Base-by-base conservation (phyloP, 768 basidiomycete genomes). In the Tricholoma hemisulphureum region DNA sequence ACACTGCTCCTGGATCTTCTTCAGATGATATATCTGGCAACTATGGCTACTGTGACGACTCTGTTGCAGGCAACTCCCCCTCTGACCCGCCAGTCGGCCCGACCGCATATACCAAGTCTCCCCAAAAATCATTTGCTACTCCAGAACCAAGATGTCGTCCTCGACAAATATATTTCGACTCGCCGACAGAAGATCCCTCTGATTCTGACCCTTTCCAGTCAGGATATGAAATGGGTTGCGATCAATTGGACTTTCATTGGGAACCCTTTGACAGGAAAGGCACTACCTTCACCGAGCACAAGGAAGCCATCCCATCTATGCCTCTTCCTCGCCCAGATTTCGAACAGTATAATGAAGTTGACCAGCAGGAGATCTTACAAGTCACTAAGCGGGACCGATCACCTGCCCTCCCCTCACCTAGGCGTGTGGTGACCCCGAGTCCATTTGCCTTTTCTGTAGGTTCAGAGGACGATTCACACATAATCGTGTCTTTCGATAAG, bases 171-270 rank as follows among this genome's bases (percentile, higher is more conserved):
- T 80, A 82, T 67, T 81, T 82, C 61, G 80, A 83, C 64, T 81
- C 80, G 2, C 81, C 81, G 2, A 72, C 74, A 28, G 80, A 83
- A 57, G 80, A 82, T 59, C 79, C 79, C 34, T 75, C 78, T 28
- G 74, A 74, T 61, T 73, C 76, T 61, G 69, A 69, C 53, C 60
- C 72, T 28, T 67, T 76, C 34, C 67, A 73, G 23, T 51, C 62
- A 43, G 65, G 64, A 49, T 78, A 74, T 59, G 71, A 73, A 24
- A 62, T 81, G 39, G 74, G 79, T 58, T 67, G 75, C 35, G 67
- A 71, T 6, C 63, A 64, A 4, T 69, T 87, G 8, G 81, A 82
- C 62, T 88, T 87, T 61, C 75, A 65, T 52, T 87, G 86, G 86
- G 68, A 71, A 46, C 79, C 80, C 8, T 88, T 86, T 61, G 64